A percentile compares a stretch with the other conserved stretches of the same genome.
Conservation (phyloP, 306 rosid genomes). For the Cicer bijugum region DNA sequence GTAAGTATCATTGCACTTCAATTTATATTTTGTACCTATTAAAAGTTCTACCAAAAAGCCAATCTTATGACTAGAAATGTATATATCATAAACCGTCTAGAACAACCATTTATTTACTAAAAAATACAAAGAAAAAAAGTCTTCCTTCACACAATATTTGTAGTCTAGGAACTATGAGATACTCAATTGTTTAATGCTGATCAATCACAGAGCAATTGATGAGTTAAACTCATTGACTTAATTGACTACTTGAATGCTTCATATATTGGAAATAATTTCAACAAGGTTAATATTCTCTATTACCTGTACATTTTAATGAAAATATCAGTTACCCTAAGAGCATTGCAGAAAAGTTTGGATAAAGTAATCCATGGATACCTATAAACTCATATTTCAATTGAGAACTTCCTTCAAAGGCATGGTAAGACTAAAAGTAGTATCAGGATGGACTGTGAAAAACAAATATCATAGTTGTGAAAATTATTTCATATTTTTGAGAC, state of each 20-base stretch:
- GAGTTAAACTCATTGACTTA: slow-evolving; percentile 3
- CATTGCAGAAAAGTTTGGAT: slow-evolving; percentile 18
- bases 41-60: slow-evolving; percentile 20
- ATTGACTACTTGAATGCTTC: slow-evolving; percentile 13
- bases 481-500: slow-evolving; percentile 13
- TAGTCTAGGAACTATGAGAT: slow-evolving; percentile 18
- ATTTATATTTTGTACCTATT: slow-evolving; percentile 15
- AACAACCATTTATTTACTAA: slow-evolving; percentile 8
- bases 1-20: slow-evolving; percentile 56
- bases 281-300: slow-evolving; percentile 20
- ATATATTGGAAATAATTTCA: slow-evolving; percentile 18
- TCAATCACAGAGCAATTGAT: slow-evolving; percentile 1
- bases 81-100: not conserved
- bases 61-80: slow-evolving; percentile 20
- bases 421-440: not conserved
- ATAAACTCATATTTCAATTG: not conserved
- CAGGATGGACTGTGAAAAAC: not conserved
- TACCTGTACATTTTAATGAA: slow-evolving; percentile 9
- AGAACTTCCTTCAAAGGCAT: slow-evolving; percentile 29
- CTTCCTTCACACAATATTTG: not conserved
- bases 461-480: not conserved
- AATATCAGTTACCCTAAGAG: slow-evolving; percentile 4
- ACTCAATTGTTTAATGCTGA: not conserved
- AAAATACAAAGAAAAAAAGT: not conserved
- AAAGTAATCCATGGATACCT: not conserved